Evolutionary conservation across 2,329 filamentous ascomycete genomes (phyloP), one percentile per base, ranked within the genome.

Genomic region (Colletotrichum tanaceti): DNA sequence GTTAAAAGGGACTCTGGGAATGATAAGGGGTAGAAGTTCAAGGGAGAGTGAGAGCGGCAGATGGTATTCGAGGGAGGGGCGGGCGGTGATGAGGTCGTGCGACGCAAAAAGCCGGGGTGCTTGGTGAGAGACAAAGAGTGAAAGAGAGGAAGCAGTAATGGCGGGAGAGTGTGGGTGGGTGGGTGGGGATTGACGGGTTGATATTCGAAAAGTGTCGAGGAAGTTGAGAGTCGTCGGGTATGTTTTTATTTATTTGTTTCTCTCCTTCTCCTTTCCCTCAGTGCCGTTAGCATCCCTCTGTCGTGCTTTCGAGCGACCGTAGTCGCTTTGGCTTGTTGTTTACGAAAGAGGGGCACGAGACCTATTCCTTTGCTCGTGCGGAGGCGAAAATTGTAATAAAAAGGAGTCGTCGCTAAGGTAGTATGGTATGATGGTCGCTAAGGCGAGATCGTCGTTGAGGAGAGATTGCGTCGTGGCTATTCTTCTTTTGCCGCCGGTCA

Each of bases 401-500:
- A 53, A 22, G 28, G 28, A 20, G 7, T 20, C 9, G 52, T 58
- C 60, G 53, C 64, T 67, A 52, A 39, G 28, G 5, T n/a, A 59
- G 14, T 32, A 32, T 32, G 18, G 32, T 41, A 47, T 49, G 9
- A 44, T 46, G 49, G 53, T 24, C 44, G 50, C 49, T 32, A 41
- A 64, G 22, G 39, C 22, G 38, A 52, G 39, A 58, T 53, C 57
- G 24, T 65, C 65, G 62, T 57, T 65, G 65, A 49, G 53, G 55
- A 47, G 50, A 58, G 54, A 54, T 43, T 55, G 65, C 52, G 55
- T 44, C 16, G 43, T 57, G 62, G 5, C 65, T 68, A 68, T 60
- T 44, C 62, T 60, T n/a, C 62, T 68, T 68, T 68, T n/a, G 65
- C 60, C 61, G 62, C 65, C 62, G 65, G 65, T 68, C 60, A 55